Percentiles rank a stretch among this genome's conserved stretches.
These are phyloP conservation scores for Colletotrichum agaves DNA, from an alignment of 2,329 filamentous ascomycete genomes.

Conservation along the genomic window DNA sequence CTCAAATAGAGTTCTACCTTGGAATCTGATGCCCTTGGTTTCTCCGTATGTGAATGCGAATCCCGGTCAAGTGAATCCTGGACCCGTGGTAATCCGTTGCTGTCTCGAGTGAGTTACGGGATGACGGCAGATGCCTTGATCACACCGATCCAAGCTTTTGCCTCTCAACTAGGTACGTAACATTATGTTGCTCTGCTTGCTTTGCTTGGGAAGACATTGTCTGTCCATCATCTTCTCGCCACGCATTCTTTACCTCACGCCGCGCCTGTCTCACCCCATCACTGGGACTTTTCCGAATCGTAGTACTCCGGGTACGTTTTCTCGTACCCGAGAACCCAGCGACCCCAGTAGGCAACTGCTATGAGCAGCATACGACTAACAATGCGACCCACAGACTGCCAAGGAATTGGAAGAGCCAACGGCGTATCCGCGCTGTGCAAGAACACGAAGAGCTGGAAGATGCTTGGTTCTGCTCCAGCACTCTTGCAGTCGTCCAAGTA, in stretches of 20 bases:
- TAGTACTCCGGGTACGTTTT: slow-evolving; percentile 38
- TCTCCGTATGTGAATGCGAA: too few species aligned
- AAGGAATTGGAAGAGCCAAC: slow-evolving; percentile 39
- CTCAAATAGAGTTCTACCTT: too few species aligned
- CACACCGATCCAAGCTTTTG: too few species aligned
- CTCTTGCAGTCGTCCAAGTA: slow-evolving; percentile 42
- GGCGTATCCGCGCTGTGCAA: slow-evolving; percentile 40
- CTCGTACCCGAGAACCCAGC: slow-evolving; percentile 34
- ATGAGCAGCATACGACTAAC: slow-evolving; percentile 32
- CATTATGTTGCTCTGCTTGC: too few species aligned
- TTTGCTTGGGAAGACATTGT: too few species aligned
- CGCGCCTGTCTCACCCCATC: not conserved
- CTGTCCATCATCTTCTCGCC: too few species aligned
- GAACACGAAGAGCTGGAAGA: slow-evolving; percentile 42
- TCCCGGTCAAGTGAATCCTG: too few species aligned
- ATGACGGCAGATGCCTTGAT: too few species aligned
- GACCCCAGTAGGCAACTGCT: slow-evolving; percentile 26
- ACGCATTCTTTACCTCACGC: not conserved
- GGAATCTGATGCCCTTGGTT: too few species aligned
- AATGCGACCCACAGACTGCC: slow-evolving; percentile 20
- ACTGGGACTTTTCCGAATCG: slow-evolving; percentile 23
- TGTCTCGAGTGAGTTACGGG: too few species aligned
- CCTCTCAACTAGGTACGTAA: too few species aligned
- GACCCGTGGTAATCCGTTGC: too few species aligned
- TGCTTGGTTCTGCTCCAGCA: slow-evolving; percentile 34